Evolutionary conservation across 2,329 filamentous ascomycete species (phyloP).

Genomic region (Xylaria sp.): DNA sequence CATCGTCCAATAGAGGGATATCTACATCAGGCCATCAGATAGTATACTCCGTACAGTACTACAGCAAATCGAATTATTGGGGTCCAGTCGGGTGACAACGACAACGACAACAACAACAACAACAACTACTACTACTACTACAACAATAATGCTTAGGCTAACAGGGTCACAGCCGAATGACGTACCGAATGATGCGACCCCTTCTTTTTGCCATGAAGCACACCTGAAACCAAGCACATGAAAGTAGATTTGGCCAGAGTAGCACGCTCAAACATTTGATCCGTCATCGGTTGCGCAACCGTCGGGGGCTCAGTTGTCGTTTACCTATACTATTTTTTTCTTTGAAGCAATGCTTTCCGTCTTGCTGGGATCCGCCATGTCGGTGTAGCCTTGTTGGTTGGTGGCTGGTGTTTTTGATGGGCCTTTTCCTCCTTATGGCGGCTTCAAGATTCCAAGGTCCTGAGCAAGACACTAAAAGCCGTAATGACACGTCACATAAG

Average conservation of each 20-base stretch:
- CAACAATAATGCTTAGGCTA: neutral
- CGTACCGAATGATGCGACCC: constrained; percentile 10
- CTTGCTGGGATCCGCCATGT: neutral
- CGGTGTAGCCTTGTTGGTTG: neutral
- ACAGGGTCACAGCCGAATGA: neutral
- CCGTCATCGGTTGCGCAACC: neutral
- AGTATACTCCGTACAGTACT: no score
- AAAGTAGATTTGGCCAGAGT: neutral
- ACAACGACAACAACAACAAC: neutral
- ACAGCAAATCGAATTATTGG: neutral
- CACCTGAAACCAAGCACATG: constrained; percentile 53
- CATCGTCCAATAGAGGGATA: neutral
- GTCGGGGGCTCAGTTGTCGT: neutral
- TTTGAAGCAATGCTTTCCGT: neutral
- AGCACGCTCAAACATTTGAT: neutral
- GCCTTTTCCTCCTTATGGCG: neutral
- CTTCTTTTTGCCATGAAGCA: constrained; percentile 50
- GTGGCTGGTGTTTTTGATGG: neutral
- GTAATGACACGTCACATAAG: neutral
- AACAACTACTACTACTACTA: no score
- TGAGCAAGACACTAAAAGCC: neutral
- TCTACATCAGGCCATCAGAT: neutral
- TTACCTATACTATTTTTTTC: neutral
- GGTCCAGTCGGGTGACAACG: neutral
- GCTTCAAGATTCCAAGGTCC: neutral